A percentile compares a stretch with the other conserved stretches of the same genome.
These are phyloP conservation scores for Mimosa pudica DNA, from an alignment of 306 rosid species.

Conservation along the genomic window DNA sequence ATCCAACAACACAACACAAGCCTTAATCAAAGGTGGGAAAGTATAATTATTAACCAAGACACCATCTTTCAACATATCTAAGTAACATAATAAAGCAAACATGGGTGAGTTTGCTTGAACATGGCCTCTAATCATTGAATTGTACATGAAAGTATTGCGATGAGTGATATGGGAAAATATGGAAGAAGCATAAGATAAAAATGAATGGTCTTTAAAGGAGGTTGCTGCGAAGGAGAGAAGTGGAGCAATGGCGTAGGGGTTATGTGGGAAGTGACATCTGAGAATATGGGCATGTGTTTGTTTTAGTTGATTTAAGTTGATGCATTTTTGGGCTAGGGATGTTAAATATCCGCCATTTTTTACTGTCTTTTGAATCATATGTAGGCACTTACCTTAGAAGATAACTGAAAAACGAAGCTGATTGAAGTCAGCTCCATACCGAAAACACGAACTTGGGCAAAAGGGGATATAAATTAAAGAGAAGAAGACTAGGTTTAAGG, in stretches of 20 bases:
- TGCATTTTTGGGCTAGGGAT: slow-evolving; percentile 50
- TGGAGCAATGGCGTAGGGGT: slow-evolving; percentile 61
- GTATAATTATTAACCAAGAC: slow-evolving; percentile 70
- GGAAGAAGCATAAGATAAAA: slow-evolving; percentile 56
- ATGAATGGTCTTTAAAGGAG: slow-evolving; percentile 41
- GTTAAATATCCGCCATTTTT: slow-evolving; percentile 35
- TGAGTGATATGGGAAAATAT: slow-evolving; percentile 53
- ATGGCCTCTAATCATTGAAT: slow-evolving; percentile 69
- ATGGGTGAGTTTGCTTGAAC: slow-evolving; percentile 43
- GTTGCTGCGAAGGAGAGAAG: slow-evolving; percentile 59
- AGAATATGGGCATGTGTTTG: slow-evolving; percentile 76
- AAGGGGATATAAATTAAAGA: no score
- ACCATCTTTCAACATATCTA: slow-evolving; percentile 54
- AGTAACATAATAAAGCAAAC: slow-evolving; percentile 53
- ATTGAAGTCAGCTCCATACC: no score
- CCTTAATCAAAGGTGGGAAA: slow-evolving; percentile 76
- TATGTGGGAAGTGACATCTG: slow-evolving; percentile 42
- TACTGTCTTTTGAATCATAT: slow-evolving; percentile 49
- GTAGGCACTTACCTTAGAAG: slow-evolving; percentile 19
- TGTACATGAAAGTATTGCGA: slow-evolving; percentile 71
- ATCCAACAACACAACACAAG: slow-evolving; percentile 46
- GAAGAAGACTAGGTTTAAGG: no score
- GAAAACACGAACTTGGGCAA: no score
- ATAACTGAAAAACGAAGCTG: no score
- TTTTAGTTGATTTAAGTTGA: slow-evolving; percentile 60